Conservation (phyloP, 2,329 filamentous ascomycete species). For the Acephala macrosclerotiorum region DNA sequence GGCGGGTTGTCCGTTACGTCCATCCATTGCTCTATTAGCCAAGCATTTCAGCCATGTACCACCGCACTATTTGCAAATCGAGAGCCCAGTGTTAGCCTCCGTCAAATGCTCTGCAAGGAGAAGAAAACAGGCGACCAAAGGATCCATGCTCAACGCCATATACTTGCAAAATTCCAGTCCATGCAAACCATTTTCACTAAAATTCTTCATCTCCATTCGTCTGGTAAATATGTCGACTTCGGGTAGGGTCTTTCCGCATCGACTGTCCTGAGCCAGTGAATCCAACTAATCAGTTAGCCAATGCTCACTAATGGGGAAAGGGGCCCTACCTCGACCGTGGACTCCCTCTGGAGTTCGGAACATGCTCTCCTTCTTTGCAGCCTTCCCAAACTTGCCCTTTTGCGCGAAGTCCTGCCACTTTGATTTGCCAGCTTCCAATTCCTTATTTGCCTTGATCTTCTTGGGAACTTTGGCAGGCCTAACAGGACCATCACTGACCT, state of each 20-base stretch:
- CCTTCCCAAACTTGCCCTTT: slow-evolving; percentile 75
- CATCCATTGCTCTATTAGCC: slow-evolving; percentile 31
- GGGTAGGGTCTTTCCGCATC: slow-evolving; percentile 90
- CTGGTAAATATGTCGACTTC: slow-evolving; percentile 86
- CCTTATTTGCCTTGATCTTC: slow-evolving; percentile 89
- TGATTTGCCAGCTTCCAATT: slow-evolving; percentile 87
- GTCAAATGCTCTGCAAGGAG: slow-evolving; percentile 37
- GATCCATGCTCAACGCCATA: slow-evolving; percentile 43
- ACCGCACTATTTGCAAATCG: slow-evolving; percentile 14
- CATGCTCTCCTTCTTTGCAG: slow-evolving; percentile 90
- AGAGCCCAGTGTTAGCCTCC: slow-evolving; percentile 52
- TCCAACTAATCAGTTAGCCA: slow-evolving; percentile 70
- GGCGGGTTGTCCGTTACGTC: slow-evolving; percentile 23
- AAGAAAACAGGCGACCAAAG: slow-evolving; percentile 30
- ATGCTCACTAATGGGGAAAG: neutral
- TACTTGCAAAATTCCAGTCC: slow-evolving; percentile 41
- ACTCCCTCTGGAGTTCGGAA: slow-evolving; percentile 90
- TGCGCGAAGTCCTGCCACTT: slow-evolving; percentile 94
- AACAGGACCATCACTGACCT: slow-evolving; percentile 64
- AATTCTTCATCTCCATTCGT: slow-evolving; percentile 73
- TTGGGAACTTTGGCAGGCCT: slow-evolving; percentile 77
- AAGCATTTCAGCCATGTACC: neutral
- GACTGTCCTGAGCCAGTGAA: slow-evolving; percentile 95
- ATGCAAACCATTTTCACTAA: slow-evolving; percentile 8
- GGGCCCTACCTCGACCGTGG: slow-evolving; percentile 77